These are phyloP conservation scores for Ogataea trehalophila DNA, from an alignment of 805 yeast species.

Conservation along the genomic window DNA sequence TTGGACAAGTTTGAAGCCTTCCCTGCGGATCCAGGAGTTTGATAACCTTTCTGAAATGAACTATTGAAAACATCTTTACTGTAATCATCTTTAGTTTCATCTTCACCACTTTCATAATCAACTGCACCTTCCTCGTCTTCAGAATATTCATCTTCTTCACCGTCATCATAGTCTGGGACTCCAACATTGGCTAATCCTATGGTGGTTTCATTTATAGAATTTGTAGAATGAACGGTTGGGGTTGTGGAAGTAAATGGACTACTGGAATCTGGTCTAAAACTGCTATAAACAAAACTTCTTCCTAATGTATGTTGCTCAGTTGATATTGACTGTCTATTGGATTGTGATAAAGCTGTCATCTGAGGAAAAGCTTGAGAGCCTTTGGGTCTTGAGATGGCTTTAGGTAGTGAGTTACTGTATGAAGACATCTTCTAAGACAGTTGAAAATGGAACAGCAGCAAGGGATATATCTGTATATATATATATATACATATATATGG, in stretches of 20 bases:
- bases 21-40: not conserved
- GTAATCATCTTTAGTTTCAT: constrained; percentile 6
- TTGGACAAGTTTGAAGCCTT: constrained; percentile 1
- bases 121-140: not conserved
- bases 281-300: constrained; percentile 35
- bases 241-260: constrained; percentile 20
- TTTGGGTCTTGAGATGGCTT: constrained; percentile 15
- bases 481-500: not conserved
- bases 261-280: constrained; percentile 23
- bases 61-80: not conserved
- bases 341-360: constrained; percentile 3
- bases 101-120: not conserved
- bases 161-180: constrained; percentile 34
- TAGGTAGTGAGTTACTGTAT: constrained; percentile 18
- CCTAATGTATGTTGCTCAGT: constrained; percentile 32
- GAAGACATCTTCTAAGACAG: constrained; percentile 5
- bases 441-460: not conserved
- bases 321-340: constrained; percentile 19
- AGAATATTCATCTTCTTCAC: constrained; percentile 6
- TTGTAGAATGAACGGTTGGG: constrained; percentile 45
- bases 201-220: constrained; percentile 51
- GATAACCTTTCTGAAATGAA: constrained; percentile 3
- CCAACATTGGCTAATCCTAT: constrained; percentile 55
- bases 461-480: constrained; percentile 4
- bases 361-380: constrained; percentile 1